These are phyloP conservation scores for Chalaropsis thielavioides DNA, from an alignment of 2,329 filamentous ascomycete species.

Conservation along the genomic window DNA sequence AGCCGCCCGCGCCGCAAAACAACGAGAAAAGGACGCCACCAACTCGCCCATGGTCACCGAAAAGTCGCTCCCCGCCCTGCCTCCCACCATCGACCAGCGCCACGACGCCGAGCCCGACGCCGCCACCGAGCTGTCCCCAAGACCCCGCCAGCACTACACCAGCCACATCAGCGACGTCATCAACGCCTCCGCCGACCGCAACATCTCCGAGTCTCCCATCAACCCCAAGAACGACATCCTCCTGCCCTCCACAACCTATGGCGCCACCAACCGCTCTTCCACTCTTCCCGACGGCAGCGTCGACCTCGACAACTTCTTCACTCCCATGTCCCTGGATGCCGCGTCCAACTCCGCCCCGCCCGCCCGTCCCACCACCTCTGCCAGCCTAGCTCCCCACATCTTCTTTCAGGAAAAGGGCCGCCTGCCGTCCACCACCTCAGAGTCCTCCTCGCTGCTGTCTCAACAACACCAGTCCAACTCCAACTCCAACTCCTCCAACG, in stretches of 20 bases:
- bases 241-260: slow-evolving; percentile 62
- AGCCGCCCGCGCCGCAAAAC: slow-evolving; percentile 40
- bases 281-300: slow-evolving; percentile 36
- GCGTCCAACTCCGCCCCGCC: slow-evolving; percentile 40
- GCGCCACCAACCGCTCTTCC: slow-evolving; percentile 59
- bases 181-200: slow-evolving; percentile 21
- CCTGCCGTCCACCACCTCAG: slow-evolving; percentile 26
- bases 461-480: slow-evolving; percentile 7
- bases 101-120: slow-evolving; percentile 49
- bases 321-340: slow-evolving; percentile 60
- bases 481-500: neutral
- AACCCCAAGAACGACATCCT: slow-evolving; percentile 45
- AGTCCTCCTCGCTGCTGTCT: slow-evolving; percentile 9
- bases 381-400: slow-evolving; percentile 58
- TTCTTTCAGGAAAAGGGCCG: slow-evolving; percentile 77
- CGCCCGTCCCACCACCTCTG: slow-evolving; percentile 34
- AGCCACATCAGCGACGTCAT: slow-evolving; percentile 20
- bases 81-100: slow-evolving; percentile 36
- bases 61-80: slow-evolving; percentile 84
- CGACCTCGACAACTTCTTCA: slow-evolving; percentile 57
- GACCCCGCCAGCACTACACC: slow-evolving; percentile 32
- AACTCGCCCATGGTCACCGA: slow-evolving; percentile 58
- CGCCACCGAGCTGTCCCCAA: slow-evolving; percentile 54
- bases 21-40: slow-evolving; percentile 42
- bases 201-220: slow-evolving; percentile 9